Evolutionary conservation across 768 basidiomycete genomes (phyloP), one percentile per base, ranked within the genome.

Genomic region (Wakefieldia striispora): DNA sequence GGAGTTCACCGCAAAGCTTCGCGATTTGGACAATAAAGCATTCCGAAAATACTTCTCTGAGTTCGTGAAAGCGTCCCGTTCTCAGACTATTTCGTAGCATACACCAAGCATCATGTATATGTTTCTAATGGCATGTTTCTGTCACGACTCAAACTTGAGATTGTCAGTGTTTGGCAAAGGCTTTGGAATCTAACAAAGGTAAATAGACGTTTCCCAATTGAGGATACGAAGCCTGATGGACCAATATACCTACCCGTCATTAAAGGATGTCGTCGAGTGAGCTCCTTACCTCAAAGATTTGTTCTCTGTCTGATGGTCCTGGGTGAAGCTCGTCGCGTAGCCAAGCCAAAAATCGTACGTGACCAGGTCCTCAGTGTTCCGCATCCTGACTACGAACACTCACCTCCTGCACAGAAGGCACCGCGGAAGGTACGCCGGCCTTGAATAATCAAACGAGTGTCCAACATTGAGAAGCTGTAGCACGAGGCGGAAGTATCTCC

Each of bases 1-100:
- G 38, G 88, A 94, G 56, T 91, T 97, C 55, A 79, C 84, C 2
- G 77, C 78, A 16, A 90, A 90, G 64, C 67, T 93, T 58, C 79
- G 83, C 51, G 83, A 83, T 65, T 68, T 87, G 49, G 91, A 93
- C 61, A 72, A 75, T 56, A 91, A 87, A 65, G 72, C 67, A 31
- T 93, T 93, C 72, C 77, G 87, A 60, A 92, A 89, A 75, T 93
- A 90, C 70, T 92, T 91, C 68, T 79, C 86, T 21, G 91, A 92
- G 60, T 82, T 92, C 59, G 84, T 93, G 40, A 81, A 83, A 47
- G 79, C 84, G 43, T 87, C 85, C 41, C 82, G 86, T 52, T 72
- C 79, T 50, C 68, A 64, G 49, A 69, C 62, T 19, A 56, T 72
- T 50, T 80, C 82, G 72, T 86, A 79, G 73, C 65, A 53, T 58